A percentile compares a stretch with the other conserved stretches of the same genome.
Conservation (phyloP, 2,329 filamentous ascomycete species). For the Grosmannia huntii region DNA sequence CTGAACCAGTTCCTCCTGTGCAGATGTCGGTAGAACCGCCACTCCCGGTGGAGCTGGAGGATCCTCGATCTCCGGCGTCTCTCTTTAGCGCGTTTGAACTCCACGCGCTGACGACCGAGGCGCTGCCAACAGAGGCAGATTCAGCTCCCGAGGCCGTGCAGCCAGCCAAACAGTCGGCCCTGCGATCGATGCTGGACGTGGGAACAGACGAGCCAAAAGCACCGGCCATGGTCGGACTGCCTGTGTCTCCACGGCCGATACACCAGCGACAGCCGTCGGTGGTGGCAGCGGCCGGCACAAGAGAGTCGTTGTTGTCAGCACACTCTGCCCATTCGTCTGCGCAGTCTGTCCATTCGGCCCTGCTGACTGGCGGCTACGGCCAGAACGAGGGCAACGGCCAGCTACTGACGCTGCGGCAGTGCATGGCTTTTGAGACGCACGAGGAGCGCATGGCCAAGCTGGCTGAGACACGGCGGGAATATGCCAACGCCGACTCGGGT, state of each 20-base stretch:
- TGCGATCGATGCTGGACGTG: conserved; percentile 11
- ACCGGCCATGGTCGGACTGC: not conserved
- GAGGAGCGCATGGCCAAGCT: conserved; percentile 62
- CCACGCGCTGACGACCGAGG: not conserved
- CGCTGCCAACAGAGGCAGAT: not conserved
- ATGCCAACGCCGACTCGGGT: conserved; percentile 61
- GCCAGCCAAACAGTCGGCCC: not conserved
- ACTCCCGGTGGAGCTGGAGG: not conserved
- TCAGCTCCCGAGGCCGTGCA: not conserved
- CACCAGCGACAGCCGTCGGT: not conserved
- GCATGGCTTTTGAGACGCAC: conserved; percentile 53
- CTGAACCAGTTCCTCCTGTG: too few species aligned
- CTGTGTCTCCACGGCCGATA: not conserved
- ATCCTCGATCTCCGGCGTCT: not conserved
- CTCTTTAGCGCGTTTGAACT: too few species aligned
- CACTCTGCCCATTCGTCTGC: not conserved
- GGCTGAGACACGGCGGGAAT: conserved; percentile 57
- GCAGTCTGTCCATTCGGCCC: not conserved
- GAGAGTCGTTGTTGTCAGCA: not conserved
- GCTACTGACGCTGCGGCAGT: conserved; percentile 39
- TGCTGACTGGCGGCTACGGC: not conserved
- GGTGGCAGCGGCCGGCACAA: not conserved
- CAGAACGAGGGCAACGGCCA: conserved; percentile 13
- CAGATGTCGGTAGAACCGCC: not conserved
- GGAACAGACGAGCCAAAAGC: not conserved